Base-by-base conservation (phyloP, 2,329 filamentous ascomycete species). In the Chaetomiaceae sp. region DNA sequence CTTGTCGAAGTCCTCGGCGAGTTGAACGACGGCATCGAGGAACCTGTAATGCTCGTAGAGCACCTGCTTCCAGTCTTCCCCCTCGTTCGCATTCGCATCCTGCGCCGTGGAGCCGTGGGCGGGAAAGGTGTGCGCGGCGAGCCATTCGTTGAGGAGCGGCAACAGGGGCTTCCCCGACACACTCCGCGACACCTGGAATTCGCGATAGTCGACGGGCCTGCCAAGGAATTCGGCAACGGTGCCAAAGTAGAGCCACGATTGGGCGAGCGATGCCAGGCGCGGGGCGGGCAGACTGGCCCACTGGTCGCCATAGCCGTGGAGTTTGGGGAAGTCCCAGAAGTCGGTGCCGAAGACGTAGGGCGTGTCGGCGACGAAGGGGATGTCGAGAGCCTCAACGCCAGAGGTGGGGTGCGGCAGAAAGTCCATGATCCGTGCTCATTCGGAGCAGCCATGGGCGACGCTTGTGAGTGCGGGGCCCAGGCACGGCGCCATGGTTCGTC, bases 191-290 rank as follows among this genome's bases (percentile, higher is more conserved):
- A 56, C 52, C 33, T 59, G 48, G 43, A 58, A 61, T 9, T 57
- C 48, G 29, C 51, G 53, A 20, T 61, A 59, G 37, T 61, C 58
- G 43, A 61, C 51, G 11, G 54, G 55, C 29, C 48, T 44, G 38
- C 59, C 59, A 7, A 60, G 53, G 23, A 61, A 61, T 51, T 61
- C 59, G 32, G 59, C 57, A 11, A 61, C 48, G 43, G 56, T 56
- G 18, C 54, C 59, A 41, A 61, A 61, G 54, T 58, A 61, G 5
- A 61, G 56, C 59, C 59, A 61, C 20, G 56, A 60, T 49, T 61
- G 59, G 11, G 56, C 58, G n/a, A 61, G 53, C 14, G 58, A 57
- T 2, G 59, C 59, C 16, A 61, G 53, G 10, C 55, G 54, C 13
- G 46, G 50, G 2, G 56, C 58, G 20, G 59, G 59, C 13, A 61